Conservation (phyloP, 2,329 filamentous ascomycete genomes). For the Ceratocystis huliohia region DNA sequence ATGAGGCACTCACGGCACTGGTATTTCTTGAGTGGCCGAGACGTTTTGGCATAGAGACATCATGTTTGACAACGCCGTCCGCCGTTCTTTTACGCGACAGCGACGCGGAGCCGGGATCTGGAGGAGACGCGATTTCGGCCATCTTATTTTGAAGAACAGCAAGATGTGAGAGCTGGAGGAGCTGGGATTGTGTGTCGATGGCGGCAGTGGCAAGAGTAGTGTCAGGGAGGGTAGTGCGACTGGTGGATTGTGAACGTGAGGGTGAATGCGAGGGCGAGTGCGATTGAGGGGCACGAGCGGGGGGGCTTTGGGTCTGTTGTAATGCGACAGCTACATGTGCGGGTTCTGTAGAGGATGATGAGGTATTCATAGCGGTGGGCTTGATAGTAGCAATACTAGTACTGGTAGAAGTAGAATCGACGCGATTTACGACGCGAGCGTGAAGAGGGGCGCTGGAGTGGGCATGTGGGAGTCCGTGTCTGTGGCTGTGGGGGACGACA, state of each 20-base stretch:
- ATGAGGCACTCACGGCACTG: slow-evolving; percentile 47
- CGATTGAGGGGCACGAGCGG: slow-evolving; percentile 13
- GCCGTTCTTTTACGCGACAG: slow-evolving; percentile 51
- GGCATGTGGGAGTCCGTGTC: not conserved
- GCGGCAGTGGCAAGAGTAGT: slow-evolving; percentile 27
- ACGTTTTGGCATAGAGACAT: slow-evolving; percentile 24
- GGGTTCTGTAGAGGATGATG: not conserved
- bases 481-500: not conserved
- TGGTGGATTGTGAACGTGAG: slow-evolving; percentile 19
- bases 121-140: slow-evolving; percentile 27
- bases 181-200: slow-evolving; percentile 29
- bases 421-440: slow-evolving; percentile 8
- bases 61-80: slow-evolving; percentile 50
- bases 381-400: too few species aligned
- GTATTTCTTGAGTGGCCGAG: slow-evolving; percentile 54
- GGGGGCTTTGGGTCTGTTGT: not conserved
- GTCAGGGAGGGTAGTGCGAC: slow-evolving; percentile 5
- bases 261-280: slow-evolving; percentile 1
- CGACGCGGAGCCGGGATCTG: slow-evolving; percentile 24
- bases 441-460: not conserved
- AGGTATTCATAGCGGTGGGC: not conserved
- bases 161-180: slow-evolving; percentile 40
- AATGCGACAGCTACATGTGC: slow-evolving; percentile 8
- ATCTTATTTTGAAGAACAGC: slow-evolving; percentile 38
- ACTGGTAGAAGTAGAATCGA: slow-evolving; percentile 5